Conservation (phyloP, 2,329 filamentous ascomycete genomes). For the Talaromyces sp. region DNA sequence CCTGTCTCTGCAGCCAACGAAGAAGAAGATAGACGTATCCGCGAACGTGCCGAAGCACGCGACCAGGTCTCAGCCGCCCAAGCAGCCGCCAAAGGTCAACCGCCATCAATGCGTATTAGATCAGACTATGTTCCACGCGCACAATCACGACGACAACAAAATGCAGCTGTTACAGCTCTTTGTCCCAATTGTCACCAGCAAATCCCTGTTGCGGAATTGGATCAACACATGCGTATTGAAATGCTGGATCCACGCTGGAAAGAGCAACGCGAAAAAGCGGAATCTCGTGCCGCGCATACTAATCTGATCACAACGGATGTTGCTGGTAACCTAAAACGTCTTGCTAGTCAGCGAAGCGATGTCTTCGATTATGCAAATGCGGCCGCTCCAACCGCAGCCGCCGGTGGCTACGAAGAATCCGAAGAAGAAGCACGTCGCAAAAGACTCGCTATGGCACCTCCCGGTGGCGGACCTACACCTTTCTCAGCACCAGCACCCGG, state of each 20-base stretch:
- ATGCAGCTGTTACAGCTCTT: slow-evolving; percentile 61
- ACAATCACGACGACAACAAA: slow-evolving; percentile 66
- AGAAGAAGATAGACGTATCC: slow-evolving; percentile 62
- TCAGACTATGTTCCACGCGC: slow-evolving; percentile 89
- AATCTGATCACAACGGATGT: slow-evolving; percentile 84
- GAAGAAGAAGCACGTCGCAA: slow-evolving; percentile 75
- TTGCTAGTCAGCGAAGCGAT: slow-evolving; percentile 83
- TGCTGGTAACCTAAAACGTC: slow-evolving; percentile 90
- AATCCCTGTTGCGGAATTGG: slow-evolving; percentile 81
- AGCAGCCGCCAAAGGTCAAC: slow-evolving; percentile 63
- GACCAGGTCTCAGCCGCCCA: slow-evolving; percentile 72
- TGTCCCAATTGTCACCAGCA: slow-evolving; percentile 93
- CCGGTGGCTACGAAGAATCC: slow-evolving; percentile 58
- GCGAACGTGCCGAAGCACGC: slow-evolving; percentile 53
- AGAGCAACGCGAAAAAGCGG: slow-evolving; percentile 86
- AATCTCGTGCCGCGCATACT: slow-evolving; percentile 77
- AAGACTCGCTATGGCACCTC: slow-evolving; percentile 63
- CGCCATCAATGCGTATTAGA: slow-evolving; percentile 75
- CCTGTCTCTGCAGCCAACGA: slow-evolving; percentile 49
- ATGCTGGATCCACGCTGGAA: slow-evolving; percentile 93
- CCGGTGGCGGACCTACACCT: slow-evolving; percentile 22
- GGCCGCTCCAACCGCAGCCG: slow-evolving; percentile 2
- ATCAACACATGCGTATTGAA: slow-evolving; percentile 92
- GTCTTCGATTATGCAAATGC: slow-evolving; percentile 65
- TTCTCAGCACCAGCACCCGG: slow-evolving; percentile 25